phyloP scores from a whole-genome alignment of 495 filamentous ascomycete species.

The Paragyromitra xinjiangensis region DNA sequence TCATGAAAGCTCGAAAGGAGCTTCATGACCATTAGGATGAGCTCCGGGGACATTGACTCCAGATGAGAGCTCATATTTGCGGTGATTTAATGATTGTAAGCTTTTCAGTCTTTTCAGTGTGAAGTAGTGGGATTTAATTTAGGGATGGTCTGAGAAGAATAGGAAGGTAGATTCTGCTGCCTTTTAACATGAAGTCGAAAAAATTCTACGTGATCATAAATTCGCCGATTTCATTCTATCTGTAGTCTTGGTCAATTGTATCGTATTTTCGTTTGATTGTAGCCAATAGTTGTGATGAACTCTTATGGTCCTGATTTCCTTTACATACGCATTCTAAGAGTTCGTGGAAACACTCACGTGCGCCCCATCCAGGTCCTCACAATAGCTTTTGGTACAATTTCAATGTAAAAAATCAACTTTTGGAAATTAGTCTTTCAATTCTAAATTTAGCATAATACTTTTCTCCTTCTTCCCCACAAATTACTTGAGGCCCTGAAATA shows the following conservation, averaged over 20 bases:
- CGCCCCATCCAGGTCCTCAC: neutral
- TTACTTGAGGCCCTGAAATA: neutral
- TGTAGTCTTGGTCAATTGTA: neutral
- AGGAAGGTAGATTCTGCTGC: too few species aligned
- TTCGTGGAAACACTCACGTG: too few species aligned
- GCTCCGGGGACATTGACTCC: conserved; percentile 1
- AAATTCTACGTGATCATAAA: conserved; percentile 10
- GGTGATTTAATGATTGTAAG: neutral
- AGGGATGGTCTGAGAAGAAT: neutral
- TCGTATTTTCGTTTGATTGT: too few species aligned
- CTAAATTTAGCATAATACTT: neutral
- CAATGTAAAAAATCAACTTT: neutral
- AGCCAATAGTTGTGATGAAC: neutral
- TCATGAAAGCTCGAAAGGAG: conserved; percentile 14
- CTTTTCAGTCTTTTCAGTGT: neutral
- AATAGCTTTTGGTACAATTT: neutral
- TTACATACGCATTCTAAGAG: too few species aligned
- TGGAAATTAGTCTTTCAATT: neutral
- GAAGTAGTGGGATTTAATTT: neutral
- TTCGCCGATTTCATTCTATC: conserved; percentile 12
- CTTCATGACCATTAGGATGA: conserved; percentile 19
- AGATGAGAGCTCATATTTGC: conserved; percentile 9
- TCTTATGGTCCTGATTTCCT: too few species aligned
- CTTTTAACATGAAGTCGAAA: neutral
- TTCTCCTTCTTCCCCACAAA: neutral